Evolutionary conservation across 2,329 filamentous ascomycete species (phyloP).

Genomic region (Chrysosporium keratinophilum): DNA sequence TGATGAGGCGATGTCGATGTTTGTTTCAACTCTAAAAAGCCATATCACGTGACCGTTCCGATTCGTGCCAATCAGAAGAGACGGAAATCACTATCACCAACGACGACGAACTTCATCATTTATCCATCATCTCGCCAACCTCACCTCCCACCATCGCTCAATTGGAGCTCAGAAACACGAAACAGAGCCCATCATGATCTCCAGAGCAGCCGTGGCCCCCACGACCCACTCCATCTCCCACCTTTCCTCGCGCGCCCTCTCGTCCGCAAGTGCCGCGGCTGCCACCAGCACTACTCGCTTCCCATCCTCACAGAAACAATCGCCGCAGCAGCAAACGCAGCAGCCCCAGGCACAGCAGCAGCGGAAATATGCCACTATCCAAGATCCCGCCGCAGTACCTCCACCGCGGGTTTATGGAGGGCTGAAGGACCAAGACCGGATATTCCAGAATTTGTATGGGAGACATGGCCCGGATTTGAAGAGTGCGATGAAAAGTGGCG

Average conservation of each 20-base stretch:
- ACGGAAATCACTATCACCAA: conserved; percentile 31
- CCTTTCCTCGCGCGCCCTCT: conserved; percentile 34
- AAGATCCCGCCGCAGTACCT: conserved; percentile 52
- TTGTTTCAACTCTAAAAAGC: no score
- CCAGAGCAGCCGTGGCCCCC: conserved; percentile 36
- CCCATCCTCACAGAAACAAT: conserved; percentile 17
- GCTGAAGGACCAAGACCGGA: conserved; percentile 90
- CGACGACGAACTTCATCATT: conserved; percentile 15
- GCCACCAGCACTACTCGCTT: conserved; percentile 23
- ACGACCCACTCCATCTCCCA: conserved; percentile 33
- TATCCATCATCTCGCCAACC: not conserved
- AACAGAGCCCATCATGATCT: conserved; percentile 33
- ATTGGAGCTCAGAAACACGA: conserved; percentile 24
- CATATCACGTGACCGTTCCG: conserved; percentile 22
- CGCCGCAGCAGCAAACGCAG: conserved; percentile 38
- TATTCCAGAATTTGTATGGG: conserved; percentile 97
- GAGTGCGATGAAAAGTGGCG: conserved; percentile 92
- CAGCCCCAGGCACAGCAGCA: conserved; percentile 34
- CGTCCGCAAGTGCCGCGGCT: conserved; percentile 24
- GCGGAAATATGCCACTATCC: conserved; percentile 71
- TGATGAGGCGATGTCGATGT: no score
- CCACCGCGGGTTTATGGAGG: conserved; percentile 67
- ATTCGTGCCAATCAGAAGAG: conserved; percentile 32
- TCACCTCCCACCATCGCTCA: conserved; percentile 19
- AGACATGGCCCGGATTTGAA: conserved; percentile 85